These are phyloP conservation scores for Cetraspora pellucida DNA, from an alignment of 192 early-diverging fungal species.

Conservation along the genomic window DNA sequence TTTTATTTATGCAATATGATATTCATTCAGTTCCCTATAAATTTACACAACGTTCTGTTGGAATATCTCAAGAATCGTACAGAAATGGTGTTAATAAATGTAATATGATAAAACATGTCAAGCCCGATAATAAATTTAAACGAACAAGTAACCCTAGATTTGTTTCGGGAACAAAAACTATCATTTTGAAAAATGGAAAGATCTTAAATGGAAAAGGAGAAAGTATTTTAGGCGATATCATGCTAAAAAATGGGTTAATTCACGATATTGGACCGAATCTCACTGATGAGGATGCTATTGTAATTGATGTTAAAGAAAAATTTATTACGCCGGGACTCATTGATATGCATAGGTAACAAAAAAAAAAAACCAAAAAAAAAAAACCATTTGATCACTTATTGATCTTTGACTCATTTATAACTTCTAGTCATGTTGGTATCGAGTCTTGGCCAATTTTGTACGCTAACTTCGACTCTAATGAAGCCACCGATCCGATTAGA, in stretches of 20 bases:
- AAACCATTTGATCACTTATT: neutral
- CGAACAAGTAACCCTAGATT: constrained; percentile 50
- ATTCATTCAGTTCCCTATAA: no score
- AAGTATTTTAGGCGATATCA: constrained; percentile 51
- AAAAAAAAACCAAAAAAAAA: neutral
- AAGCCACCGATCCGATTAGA: constrained; percentile 59
- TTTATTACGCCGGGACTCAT: constrained; percentile 77
- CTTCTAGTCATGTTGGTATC: constrained; percentile 63
- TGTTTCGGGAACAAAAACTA: constrained; percentile 39
- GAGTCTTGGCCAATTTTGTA: constrained; percentile 63
- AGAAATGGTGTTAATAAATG: no score
- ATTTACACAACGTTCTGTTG: no score
- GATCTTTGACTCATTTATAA: no score
- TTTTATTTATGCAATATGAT: no score
- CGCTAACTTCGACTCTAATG: constrained; percentile 65
- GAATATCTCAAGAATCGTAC: no score
- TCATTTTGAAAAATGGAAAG: constrained; percentile 62
- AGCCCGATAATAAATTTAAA: no score
- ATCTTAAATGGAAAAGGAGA: constrained; percentile 61
- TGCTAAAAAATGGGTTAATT: constrained; percentile 64
- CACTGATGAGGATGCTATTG: constrained; percentile 38
- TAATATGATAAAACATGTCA: no score
- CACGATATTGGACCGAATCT: constrained; percentile 46
- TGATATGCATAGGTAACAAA: constrained; percentile 64
- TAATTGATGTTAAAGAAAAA: constrained; percentile 67